Conservation (phyloP, 148 eudicot genomes). For the Chenopodium formosanum region DNA sequence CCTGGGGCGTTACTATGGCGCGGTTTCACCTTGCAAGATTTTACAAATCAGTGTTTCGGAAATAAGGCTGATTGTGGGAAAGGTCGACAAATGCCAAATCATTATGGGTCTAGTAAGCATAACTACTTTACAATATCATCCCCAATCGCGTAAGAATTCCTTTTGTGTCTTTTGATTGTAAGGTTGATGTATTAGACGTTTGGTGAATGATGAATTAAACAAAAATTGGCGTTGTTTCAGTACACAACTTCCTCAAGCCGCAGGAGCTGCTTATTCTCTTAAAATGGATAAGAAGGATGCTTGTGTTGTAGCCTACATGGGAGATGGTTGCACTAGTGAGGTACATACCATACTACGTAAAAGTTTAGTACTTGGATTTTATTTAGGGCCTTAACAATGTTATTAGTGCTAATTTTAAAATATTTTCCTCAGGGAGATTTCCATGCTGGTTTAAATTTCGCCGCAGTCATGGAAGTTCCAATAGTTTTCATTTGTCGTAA, state of each 20-base stretch:
- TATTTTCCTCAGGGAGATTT: constrained; percentile 65
- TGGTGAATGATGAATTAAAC: neutral
- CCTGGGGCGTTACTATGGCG: constrained; percentile 86
- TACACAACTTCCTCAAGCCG: constrained; percentile 93
- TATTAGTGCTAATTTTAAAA: neutral
- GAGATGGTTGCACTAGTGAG: constrained; percentile 92
- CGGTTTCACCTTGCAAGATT: constrained; percentile 82
- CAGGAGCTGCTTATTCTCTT: constrained; percentile 88
- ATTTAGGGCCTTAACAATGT: neutral
- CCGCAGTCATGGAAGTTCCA: constrained; percentile 90
- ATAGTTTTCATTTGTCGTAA: constrained; percentile 83
- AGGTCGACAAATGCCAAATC: constrained; percentile 96
- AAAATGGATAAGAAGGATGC: constrained; percentile 73
- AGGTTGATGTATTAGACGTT: neutral
- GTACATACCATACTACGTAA: constrained; percentile 24
- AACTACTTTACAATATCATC: constrained; percentile 89
- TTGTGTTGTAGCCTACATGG: constrained; percentile 79
- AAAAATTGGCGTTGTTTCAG: constrained; percentile 31
- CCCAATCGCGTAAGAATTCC: constrained; percentile 67
- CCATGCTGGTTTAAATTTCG: constrained; percentile 91
- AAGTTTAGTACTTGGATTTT: neutral
- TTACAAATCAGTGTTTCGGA: constrained; percentile 80
- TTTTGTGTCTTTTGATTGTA: neutral
- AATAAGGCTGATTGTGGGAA: constrained; percentile 78
- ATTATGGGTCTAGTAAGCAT: constrained; percentile 77